Evolutionary conservation across 1,284 basidiomycete species (phyloP).

Genomic region (Mycena citricolor): DNA sequence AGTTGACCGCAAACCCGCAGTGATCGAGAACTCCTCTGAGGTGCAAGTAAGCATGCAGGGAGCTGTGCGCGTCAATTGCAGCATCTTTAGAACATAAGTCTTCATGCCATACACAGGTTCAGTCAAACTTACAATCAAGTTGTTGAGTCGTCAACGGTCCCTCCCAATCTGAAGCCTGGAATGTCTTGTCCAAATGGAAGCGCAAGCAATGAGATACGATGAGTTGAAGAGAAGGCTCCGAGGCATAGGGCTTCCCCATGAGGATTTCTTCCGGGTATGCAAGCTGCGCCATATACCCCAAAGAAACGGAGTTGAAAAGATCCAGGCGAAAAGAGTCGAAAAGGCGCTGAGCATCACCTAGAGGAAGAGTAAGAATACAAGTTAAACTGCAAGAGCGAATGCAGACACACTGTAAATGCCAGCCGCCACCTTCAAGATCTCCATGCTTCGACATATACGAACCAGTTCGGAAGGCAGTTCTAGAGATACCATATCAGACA

Average conservation of each 20-base stretch:
- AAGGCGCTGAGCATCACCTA: not conserved
- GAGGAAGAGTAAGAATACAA: too few species aligned
- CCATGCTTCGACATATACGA: constrained; percentile 4
- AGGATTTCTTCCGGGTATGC: not conserved
- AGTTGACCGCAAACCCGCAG: not conserved
- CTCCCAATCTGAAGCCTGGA: not conserved
- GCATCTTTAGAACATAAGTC: constrained; percentile 1
- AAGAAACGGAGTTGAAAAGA: not conserved
- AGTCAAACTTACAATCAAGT: not conserved
- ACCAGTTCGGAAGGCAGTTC: not conserved
- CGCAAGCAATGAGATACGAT: not conserved
- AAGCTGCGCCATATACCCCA: not conserved
- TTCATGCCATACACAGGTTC: not conserved
- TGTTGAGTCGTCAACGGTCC: not conserved
- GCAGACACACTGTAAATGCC: constrained; percentile 1
- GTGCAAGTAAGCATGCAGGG: not conserved
- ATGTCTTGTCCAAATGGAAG: not conserved
- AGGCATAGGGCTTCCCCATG: not conserved
- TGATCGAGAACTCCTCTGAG: not conserved
- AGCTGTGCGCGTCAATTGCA: not conserved
- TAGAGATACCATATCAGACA: too few species aligned
- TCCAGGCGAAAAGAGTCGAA: constrained; percentile 3
- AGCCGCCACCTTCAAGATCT: not conserved
- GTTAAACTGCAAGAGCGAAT: too few species aligned
- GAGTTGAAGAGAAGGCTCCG: not conserved